Conservation (phyloP, 441 rosid genomes). For the Geranium incanum region DNA sequence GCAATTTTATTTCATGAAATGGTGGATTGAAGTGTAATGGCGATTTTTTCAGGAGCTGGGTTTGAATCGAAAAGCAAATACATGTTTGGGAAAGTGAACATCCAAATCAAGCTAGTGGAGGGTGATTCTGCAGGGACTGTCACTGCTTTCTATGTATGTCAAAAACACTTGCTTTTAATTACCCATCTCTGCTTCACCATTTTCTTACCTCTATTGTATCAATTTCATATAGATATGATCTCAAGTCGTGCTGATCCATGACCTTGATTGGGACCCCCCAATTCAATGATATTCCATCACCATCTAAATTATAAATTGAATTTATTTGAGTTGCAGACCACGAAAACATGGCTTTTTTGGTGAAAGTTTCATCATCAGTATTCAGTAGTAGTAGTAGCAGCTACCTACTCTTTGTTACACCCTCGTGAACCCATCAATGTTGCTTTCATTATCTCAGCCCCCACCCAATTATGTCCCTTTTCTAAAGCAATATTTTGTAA, state of each 20-base stretch:
- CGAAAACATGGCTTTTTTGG: constrained; percentile 13
- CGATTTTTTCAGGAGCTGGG: constrained; percentile 64
- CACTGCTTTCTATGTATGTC: constrained; percentile 78
- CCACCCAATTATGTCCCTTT: constrained; percentile 6
- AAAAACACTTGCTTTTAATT: neutral
- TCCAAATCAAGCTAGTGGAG: constrained; percentile 85
- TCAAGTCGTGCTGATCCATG: constrained; percentile 18
- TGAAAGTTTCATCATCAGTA: neutral
- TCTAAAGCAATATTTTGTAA: neutral
- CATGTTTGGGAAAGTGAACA: constrained; percentile 73
- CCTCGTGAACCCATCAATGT: constrained; percentile 22
- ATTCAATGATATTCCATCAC: neutral
- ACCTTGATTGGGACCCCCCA: constrained; percentile 15
- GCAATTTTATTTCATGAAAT: neutral
- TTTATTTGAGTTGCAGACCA: neutral
- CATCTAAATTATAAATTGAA: constrained; percentile 12
- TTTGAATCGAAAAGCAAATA: constrained; percentile 80
- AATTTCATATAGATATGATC: constrained; percentile 2
- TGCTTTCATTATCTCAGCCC: constrained; percentile 16
- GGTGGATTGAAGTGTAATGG: neutral
- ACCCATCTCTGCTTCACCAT: neutral
- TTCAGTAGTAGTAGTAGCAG: too few species aligned
- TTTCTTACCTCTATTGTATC: neutral
- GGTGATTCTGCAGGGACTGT: constrained; percentile 83
- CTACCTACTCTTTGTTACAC: constrained; percentile 7